Evolutionary conservation across 192 early-diverging fungal species (phyloP).

Genomic region (Gonapodya sp.): DNA sequence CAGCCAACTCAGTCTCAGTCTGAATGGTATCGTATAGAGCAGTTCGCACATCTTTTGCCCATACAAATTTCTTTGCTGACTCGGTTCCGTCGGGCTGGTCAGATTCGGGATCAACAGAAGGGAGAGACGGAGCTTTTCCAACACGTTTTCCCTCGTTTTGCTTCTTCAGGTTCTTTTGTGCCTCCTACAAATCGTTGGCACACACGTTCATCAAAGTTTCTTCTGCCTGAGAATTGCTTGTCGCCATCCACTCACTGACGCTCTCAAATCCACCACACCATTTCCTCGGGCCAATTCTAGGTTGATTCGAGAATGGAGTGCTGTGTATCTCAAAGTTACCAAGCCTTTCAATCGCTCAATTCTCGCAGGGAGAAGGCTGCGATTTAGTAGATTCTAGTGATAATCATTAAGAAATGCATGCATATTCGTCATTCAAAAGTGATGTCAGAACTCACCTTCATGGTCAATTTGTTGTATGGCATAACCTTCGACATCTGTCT

Average conservation of each 20-base stretch:
- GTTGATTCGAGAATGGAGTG: neutral
- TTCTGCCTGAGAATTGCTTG: neutral
- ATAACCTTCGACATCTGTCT: neutral
- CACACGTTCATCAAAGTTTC: neutral
- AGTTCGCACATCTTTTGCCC: neutral
- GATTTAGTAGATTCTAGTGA: neutral
- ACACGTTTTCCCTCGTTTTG: too few relatives aligned
- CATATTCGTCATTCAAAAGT: neutral
- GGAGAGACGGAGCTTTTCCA: too few relatives aligned
- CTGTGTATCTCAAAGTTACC: neutral
- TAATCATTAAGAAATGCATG: neutral
- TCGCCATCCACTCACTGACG: neutral
- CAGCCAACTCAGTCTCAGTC: neutral
- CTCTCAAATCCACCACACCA: neutral
- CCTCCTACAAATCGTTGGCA: too few relatives aligned
- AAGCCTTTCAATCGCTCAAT: neutral
- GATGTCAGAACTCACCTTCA: neutral
- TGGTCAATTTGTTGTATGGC: neutral
- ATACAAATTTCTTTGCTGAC: neutral
- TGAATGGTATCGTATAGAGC: neutral
- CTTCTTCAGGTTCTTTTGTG: too few relatives aligned
- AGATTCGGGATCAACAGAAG: too few relatives aligned
- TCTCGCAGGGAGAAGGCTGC: neutral
- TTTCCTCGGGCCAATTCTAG: neutral
- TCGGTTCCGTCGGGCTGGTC: neutral